Base-by-base conservation (phyloP, 2,329 filamentous ascomycete species). In the Westerdykella aurantiaca region DNA sequence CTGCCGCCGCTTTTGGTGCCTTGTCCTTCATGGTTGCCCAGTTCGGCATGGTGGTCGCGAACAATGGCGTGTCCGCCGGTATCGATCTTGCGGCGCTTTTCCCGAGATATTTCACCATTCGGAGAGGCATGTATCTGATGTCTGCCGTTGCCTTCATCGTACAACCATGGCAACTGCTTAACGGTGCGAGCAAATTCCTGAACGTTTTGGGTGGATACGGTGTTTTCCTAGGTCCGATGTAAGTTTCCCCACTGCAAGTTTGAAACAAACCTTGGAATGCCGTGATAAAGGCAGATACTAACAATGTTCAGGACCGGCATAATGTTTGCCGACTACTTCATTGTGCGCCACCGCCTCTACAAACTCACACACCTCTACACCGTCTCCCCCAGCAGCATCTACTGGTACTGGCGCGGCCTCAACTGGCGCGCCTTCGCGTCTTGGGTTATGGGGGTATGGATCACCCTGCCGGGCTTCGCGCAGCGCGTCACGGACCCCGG, bases 1-100 rank as follows among this genome's bases (percentile, higher is more conserved):
- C 72, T 1, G 72, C 62, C 0, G 68, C 68, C 3, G 74, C 75
- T 55, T 76, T 77, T 53, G 69, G 69, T 17, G 68, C 69, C 2
- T 49, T 70, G 6, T 72, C 69, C 0, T 60, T 76, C 2, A 64
- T 74, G 1, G 59, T 72, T 1, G 71, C 66, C 10, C 72, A 75
- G 49, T 60, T 77, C 17, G 72, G 69, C 5, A 69, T 74, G 49
- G 63, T 61, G 48, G 62, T 68, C 9, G 66, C 74, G 33, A 64
- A 72, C 41, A 79, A 79, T 50, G 68, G 69, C 1, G 69, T 77
- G 49, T 71, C 71, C 0, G 68, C 70, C 2, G 78, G 77, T 5
- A 78, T 81, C 67, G 79, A 81, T 51, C 62, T 80, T 39, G 71
- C 77, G 0, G 74, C 71, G 1, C 58, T 79, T 0, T 72, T 72